Base-by-base conservation (phyloP, 2,329 filamentous ascomycete species). In the Trichoderma atrobrunneum region DNA sequence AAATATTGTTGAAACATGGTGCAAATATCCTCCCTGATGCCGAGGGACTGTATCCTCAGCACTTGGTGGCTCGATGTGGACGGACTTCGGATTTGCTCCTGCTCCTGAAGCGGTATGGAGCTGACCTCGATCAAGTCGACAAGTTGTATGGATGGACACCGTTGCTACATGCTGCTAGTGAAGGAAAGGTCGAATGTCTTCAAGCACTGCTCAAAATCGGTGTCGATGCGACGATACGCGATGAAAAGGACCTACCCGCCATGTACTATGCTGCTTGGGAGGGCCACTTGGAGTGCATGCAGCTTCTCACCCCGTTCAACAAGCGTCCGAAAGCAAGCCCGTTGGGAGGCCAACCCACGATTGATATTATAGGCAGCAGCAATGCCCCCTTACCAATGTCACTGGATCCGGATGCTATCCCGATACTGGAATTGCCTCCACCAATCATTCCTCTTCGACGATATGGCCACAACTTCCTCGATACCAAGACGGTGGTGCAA, bases 221-320 rank as follows among this genome's bases (percentile, higher is more conserved):
- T 8, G 95, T 92, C 4, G 90, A 97, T 77, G 88, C 92, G 1
- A 91, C 91, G 75, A 92, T 94, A 70, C 84, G 93, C 57, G 96
- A 99, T 78, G 96, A 99, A 82, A 99, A 98, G 79, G 92, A 91
- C 18, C 87, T 98, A 5, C 94, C 95, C 2, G 95, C 96, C 32
- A 94, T 98, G 91, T 99, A 99, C 82, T 99, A 99, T 81, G 96
- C 96, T 16, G 95, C 94, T 0, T 99, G 96, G 96, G 96, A 99
- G 83, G 96, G 96, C 0, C 93, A 98, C 79, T 84, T 98, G 70
- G 92, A 95, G 78, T 98, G 96, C 83, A 97, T 99, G 93, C 91
- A 92, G 78, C 87, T 98, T 8, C 88, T 99, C 36, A 91, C 91
- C 5, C 89, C 90, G 1, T 86, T 85, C 76, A 87, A 87, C 78